These are phyloP conservation scores for Paramecium caudatum DNA, from an alignment of 73 alveolate genomes.

Conservation along the genomic window DNA sequence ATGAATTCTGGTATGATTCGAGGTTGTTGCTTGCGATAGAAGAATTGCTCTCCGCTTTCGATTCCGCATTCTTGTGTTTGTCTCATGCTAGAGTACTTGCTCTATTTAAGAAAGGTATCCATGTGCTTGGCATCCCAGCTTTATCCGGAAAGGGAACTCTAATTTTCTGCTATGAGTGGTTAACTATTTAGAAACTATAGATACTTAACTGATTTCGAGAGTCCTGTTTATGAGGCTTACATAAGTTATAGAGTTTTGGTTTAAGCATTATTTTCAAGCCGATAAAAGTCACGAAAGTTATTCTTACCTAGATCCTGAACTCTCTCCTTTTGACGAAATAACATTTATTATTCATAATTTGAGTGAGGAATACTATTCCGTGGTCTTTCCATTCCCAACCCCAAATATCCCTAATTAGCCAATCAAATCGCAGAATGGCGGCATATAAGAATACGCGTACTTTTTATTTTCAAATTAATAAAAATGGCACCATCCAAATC, in stretches of 20 bases:
- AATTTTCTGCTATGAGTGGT: neutral
- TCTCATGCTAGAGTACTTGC: slow-evolving; percentile 15
- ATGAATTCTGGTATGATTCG: slow-evolving; percentile 40
- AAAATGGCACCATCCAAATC: slow-evolving; percentile 79
- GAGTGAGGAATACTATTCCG: neutral
- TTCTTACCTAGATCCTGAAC: slow-evolving; percentile 27
- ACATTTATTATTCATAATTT: slow-evolving; percentile 47
- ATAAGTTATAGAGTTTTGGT: neutral
- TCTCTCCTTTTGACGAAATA: slow-evolving; percentile 57
- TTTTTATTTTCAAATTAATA: slow-evolving; percentile 44
- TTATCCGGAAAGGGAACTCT: slow-evolving; percentile 5
- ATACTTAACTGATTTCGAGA: slow-evolving; percentile 23
- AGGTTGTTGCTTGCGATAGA: slow-evolving; percentile 38
- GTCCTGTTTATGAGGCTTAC: neutral
- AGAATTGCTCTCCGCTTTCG: slow-evolving; percentile 47
- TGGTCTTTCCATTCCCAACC: neutral
- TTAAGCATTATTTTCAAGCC: slow-evolving; percentile 6
- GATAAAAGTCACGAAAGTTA: slow-evolving; percentile 36
- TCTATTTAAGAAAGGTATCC: slow-evolving; percentile 35
- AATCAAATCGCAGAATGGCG: slow-evolving; percentile 45
- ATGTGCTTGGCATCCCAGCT: slow-evolving; percentile 63
- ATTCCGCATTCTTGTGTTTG: neutral
- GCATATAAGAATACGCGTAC: neutral
- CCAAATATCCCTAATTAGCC: slow-evolving; percentile 62
- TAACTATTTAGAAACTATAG: neutral